Percentiles rank a stretch among this genome's conserved stretches.
Conservation (phyloP, 2,329 filamentous ascomycete species). For the Penicillium sp. region DNA sequence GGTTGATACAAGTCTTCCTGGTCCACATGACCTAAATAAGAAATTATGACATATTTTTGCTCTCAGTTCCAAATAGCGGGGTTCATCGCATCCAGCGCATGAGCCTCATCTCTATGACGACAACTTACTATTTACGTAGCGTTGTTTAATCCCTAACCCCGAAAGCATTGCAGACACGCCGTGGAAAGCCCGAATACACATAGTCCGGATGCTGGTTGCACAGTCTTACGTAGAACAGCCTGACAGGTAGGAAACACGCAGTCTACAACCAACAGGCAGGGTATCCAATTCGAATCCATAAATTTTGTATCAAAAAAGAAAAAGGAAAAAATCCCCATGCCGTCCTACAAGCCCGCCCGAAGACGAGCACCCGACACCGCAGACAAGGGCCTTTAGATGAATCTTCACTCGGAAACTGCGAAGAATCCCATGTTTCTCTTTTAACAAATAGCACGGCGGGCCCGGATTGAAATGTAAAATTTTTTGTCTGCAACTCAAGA, state of each 20-base stretch:
- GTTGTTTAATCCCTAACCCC: no score
- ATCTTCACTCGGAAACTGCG: slow-evolving; percentile 9
- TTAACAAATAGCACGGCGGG: slow-evolving; percentile 1
- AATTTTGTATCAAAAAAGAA: slow-evolving; percentile 25
- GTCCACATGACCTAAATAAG: not conserved
- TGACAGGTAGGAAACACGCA: not conserved
- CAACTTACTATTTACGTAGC: not conserved
- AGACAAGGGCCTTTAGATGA: slow-evolving; percentile 5
- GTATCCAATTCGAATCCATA: slow-evolving; percentile 30
- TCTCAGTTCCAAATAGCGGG: not conserved
- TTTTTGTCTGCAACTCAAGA: slow-evolving; percentile 18
- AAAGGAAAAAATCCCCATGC: slow-evolving; percentile 15
- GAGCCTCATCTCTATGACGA: slow-evolving; percentile 2
- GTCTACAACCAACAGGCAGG: slow-evolving; percentile 13
- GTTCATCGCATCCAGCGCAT: not conserved
- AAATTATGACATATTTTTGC: not conserved
- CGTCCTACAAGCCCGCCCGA: slow-evolving; percentile 14
- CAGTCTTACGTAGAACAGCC: not conserved
- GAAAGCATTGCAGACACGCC: no score
- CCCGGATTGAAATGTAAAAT: slow-evolving; percentile 14
- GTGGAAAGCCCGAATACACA: not conserved
- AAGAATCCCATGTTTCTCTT: slow-evolving; percentile 1
- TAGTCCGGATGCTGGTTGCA: not conserved
- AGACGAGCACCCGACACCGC: slow-evolving; percentile 10
- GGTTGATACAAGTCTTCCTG: not conserved